A percentile compares a stretch with the other conserved stretches of the same genome.
Conservation (phyloP, 2,329 filamentous ascomycete species). For the Scolecobasidium constrictum region DNA sequence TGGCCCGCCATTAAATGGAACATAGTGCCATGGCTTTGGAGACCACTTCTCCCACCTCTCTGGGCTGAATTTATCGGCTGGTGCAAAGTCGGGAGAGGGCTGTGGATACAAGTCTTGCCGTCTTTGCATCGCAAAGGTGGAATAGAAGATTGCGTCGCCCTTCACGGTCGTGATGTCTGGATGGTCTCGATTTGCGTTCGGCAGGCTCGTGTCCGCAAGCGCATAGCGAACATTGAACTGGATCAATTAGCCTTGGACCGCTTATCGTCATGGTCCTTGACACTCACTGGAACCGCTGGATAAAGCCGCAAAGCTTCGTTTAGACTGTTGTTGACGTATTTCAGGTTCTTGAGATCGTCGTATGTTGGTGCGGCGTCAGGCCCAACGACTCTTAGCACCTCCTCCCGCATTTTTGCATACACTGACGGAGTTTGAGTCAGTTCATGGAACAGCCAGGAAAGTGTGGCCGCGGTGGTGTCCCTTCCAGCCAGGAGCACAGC, state of each 20-base stretch:
- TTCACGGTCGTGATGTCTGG: slow-evolving; percentile 31
- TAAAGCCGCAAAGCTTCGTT: slow-evolving; percentile 36
- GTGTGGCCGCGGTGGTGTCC: slow-evolving; percentile 74
- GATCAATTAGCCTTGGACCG: not conserved
- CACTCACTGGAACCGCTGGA: slow-evolving; percentile 29
- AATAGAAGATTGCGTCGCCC: slow-evolving; percentile 34
- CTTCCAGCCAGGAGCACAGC: slow-evolving; percentile 64
- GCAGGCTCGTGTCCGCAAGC: slow-evolving; percentile 35
- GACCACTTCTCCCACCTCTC: slow-evolving; percentile 40
- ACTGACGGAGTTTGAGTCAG: slow-evolving; percentile 61
- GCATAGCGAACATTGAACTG: slow-evolving; percentile 36
- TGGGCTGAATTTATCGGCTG: slow-evolving; percentile 31
- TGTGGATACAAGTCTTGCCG: slow-evolving; percentile 38
- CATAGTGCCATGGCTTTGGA: slow-evolving; percentile 34
- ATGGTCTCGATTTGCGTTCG: slow-evolving; percentile 34
- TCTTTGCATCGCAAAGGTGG: slow-evolving; percentile 37
- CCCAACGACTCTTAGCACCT: slow-evolving; percentile 61
- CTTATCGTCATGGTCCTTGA: not conserved
- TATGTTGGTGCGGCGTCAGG: slow-evolving; percentile 52
- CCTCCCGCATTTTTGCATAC: slow-evolving; percentile 56
- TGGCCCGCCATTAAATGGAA: slow-evolving; percentile 38
- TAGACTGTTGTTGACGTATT: slow-evolving; percentile 49
- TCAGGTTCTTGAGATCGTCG: slow-evolving; percentile 75
- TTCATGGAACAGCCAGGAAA: slow-evolving; percentile 77
- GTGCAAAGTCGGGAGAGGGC: slow-evolving; percentile 25